Evolutionary conservation across 2,329 filamentous ascomycete genomes (phyloP).

Genomic region (Penicillium verrucosum): DNA sequence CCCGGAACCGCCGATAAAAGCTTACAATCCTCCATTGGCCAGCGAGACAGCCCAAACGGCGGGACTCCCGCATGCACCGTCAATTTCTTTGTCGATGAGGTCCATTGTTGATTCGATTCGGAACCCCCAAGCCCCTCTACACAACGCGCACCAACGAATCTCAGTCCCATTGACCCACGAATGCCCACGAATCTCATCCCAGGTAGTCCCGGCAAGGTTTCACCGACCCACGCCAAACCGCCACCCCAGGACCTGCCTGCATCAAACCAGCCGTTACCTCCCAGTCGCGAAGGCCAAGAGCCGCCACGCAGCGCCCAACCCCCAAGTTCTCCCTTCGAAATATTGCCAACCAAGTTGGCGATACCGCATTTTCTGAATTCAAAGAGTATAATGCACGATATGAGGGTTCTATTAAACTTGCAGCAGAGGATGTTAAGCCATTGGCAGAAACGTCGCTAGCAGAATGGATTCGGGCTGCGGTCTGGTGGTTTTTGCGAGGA

Average conservation of each 20-base stretch:
- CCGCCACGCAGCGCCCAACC: slow-evolving; percentile 22
- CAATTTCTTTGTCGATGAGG: slow-evolving; percentile 18
- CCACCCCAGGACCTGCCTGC: slow-evolving; percentile 14
- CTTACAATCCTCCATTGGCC: slow-evolving; percentile 8
- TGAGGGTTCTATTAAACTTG: slow-evolving; percentile 70
- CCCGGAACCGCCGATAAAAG: slow-evolving; percentile 14
- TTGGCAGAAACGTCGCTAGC: slow-evolving; percentile 60
- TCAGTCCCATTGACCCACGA: slow-evolving; percentile 26
- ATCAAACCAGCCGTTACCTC: slow-evolving; percentile 5
- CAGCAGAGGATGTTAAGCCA: slow-evolving; percentile 70
- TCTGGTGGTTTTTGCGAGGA: slow-evolving; percentile 90
- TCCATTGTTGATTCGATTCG: slow-evolving; percentile 28
- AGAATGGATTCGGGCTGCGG: slow-evolving; percentile 67
- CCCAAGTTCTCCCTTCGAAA: slow-evolving; percentile 37
- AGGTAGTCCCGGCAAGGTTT: slow-evolving; percentile 18
- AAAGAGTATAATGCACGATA: slow-evolving; percentile 68
- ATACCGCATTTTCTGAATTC: slow-evolving; percentile 69
- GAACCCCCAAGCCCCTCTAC: slow-evolving; percentile 22
- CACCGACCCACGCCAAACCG: slow-evolving; percentile 9
- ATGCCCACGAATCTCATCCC: slow-evolving; percentile 24
- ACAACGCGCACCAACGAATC: slow-evolving; percentile 15
- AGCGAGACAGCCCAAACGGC: slow-evolving; percentile 32
- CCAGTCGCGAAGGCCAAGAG: slow-evolving; percentile 14
- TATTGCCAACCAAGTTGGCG: slow-evolving; percentile 48
- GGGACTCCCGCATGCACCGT: slow-evolving; percentile 23